phyloP scores from a whole-genome alignment of 2,329 filamentous ascomycete genomes.

The Stachybotrys echinatus region DNA sequence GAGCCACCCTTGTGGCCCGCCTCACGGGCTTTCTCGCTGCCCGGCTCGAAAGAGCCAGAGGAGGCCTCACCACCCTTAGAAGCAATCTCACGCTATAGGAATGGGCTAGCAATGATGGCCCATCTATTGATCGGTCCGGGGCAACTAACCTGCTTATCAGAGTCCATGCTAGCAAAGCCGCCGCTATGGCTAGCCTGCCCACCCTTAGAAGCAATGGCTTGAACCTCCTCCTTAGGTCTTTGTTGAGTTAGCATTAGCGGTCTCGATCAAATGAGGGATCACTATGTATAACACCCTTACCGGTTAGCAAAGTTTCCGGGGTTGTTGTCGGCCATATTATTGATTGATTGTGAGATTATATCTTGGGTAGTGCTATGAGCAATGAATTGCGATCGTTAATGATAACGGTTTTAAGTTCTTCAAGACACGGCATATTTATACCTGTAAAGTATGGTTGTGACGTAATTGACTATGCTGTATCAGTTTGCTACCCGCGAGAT shows the following conservation, averaged over 20 bases:
- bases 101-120: no score
- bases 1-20: constrained; percentile 48
- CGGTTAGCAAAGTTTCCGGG: constrained; percentile 22
- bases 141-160: constrained; percentile 31
- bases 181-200: constrained; percentile 30
- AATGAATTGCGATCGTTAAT: no score
- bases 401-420: no score
- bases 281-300: no score
- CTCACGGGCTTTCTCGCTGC: constrained; percentile 45
- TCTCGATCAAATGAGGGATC: no score
- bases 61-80: constrained; percentile 50
- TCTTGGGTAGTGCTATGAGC: no score
- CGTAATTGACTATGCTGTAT: no score
- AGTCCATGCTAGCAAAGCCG: constrained; percentile 34
- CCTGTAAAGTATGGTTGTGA: no score
- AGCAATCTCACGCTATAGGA: constrained; percentile 42
- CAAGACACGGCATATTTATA: no score
- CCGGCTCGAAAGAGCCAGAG: constrained; percentile 47
- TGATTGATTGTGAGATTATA: constrained; percentile 4
- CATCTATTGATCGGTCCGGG: background rate
- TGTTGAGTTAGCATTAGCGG: no score
- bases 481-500: no score
- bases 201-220: constrained; percentile 35
- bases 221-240: constrained; percentile 38
- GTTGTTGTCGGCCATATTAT: constrained; percentile 16